Evolutionary conservation across 2,329 filamentous ascomycete species (phyloP), one percentile per base, ranked within the genome.

Genomic region (Beauveria rudraprayagi): DNA sequence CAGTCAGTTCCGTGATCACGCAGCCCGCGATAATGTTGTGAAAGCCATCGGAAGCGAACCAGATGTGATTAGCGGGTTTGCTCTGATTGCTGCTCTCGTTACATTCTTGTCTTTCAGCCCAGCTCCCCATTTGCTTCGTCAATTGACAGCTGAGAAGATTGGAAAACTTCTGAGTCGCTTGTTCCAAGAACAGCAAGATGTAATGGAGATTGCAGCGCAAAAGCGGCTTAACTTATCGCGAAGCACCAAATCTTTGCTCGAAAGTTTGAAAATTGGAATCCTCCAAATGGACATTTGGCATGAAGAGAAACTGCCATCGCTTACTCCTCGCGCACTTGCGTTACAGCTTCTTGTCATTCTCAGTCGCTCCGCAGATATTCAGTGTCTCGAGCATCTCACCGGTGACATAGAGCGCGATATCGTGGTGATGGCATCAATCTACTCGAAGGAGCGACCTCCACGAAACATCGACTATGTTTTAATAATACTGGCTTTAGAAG

Each of bases 1-100:
- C 30, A 78, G 80, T 19, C 86, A 89, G 63, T 92, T 96, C 67
- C 80, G 89, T 22, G 87, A 92, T 63, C 87, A 91, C 65, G 84
- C 85, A 7, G 84, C 89, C 61, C 89, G 91, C 63, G 81, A 85
- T 59, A 83, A 82, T 34, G 77, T 97, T 17, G 82, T 91, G 57
- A 78, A 82, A 50, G 81, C 83, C 47, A 77, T 89, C 10, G 80
- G 78, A 1, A 77, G 78, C 54, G 83, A 88, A 67, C 73, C 78
- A 1, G 88, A 92, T 69, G 65, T 80, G 24, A 75, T 88, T 41
- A 80, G 81, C 56, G 85, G 85, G 7, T 89, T 88, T 67, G 76
- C 85, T 1, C 78, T 91, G 16, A 73, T 83, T n/a, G 82, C 84
- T 1, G 80, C 84, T n/a, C 75, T 90, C 5, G 75, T 85, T 5